A percentile compares a stretch with the other conserved stretches of the same genome.
These are phyloP conservation scores for Tuctoria greenei DNA, from an alignment of 176 grass and related monocot genomes.

Conservation along the genomic window DNA sequence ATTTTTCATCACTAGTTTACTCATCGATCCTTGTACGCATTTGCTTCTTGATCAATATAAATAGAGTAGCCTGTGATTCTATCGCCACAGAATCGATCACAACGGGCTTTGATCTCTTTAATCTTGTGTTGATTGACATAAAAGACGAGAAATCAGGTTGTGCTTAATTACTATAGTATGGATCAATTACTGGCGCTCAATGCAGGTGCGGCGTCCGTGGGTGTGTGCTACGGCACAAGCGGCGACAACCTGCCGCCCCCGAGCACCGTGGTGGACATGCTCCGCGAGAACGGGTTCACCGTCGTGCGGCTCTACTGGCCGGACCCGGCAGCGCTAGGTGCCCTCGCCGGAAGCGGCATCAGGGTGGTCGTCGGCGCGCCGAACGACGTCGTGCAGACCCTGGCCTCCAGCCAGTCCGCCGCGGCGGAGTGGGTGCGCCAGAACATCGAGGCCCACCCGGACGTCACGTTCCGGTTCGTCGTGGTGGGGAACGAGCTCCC, in stretches of 20 bases:
- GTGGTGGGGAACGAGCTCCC: conserved; percentile 71
- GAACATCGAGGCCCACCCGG: conserved; percentile 44
- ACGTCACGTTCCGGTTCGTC: conserved; percentile 55
- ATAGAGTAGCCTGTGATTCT: neutral
- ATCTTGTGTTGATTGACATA: neutral
- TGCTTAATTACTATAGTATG: neutral
- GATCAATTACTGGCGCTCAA: conserved; percentile 18
- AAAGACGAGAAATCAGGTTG: too few species aligned
- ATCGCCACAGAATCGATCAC: neutral
- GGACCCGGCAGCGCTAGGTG: conserved; percentile 26
- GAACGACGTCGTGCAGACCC: conserved; percentile 27
- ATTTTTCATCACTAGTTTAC: neutral
- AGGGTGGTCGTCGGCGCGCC: conserved; percentile 44
- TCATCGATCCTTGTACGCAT: conserved; percentile 10
- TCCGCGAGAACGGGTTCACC: conserved; percentile 50
- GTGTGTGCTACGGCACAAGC: conserved; percentile 67
- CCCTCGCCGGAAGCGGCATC: conserved; percentile 52
- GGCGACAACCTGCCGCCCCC: conserved; percentile 53
- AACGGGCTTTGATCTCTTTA: neutral
- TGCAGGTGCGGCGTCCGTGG: conserved; percentile 52
- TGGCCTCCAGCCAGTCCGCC: conserved; percentile 32
- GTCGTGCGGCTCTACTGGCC: conserved; percentile 63
- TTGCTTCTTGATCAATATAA: conserved; percentile 14
- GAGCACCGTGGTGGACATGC: conserved; percentile 45
- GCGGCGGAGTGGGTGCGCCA: conserved; percentile 51